Evolutionary conservation across 306 rosid genomes (phyloP).

Genomic region (Macrotyloma uniflorum): DNA sequence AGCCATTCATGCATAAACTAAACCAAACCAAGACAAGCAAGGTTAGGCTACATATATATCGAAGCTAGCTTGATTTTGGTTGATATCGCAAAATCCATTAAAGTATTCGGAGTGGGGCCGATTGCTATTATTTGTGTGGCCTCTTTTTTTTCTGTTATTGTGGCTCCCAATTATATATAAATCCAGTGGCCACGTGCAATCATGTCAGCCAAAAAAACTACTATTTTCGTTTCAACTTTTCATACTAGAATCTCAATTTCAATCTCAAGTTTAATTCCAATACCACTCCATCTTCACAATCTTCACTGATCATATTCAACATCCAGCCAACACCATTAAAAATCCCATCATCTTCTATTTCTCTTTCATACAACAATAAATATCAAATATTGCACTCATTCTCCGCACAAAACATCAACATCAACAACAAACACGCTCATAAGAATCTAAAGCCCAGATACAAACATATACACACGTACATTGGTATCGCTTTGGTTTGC

Average conservation of each 20-base stretch:
- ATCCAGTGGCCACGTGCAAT: constrained; percentile 40
- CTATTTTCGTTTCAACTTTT: background rate
- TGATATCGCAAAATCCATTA: background rate
- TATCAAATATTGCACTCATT: background rate
- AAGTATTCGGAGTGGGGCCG: constrained; percentile 26
- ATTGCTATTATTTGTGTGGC: constrained; percentile 33
- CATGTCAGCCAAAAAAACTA: constrained; percentile 38
- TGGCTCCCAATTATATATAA: constrained; percentile 1
- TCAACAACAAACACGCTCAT: background rate
- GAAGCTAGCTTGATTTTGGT: background rate
- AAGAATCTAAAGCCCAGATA: background rate
- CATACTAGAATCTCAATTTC: background rate
- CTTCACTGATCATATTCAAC: background rate
- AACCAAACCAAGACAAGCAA: background rate
- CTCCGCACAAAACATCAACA: background rate
- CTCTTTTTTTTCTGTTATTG: background rate
- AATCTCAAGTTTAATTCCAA: background rate
- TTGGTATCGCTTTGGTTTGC: background rate
- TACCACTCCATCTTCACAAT: background rate
- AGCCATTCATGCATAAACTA: constrained; percentile 54
- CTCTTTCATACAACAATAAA: background rate
- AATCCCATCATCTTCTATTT: background rate
- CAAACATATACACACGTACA: background rate
- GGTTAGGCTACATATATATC: background rate
- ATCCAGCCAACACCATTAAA: background rate